A percentile compares a stretch with the other conserved stretches of the same genome.
phyloP scores from a whole-genome alignment of 2,329 filamentous ascomycete species.

The Phyllachora maydis region DNA sequence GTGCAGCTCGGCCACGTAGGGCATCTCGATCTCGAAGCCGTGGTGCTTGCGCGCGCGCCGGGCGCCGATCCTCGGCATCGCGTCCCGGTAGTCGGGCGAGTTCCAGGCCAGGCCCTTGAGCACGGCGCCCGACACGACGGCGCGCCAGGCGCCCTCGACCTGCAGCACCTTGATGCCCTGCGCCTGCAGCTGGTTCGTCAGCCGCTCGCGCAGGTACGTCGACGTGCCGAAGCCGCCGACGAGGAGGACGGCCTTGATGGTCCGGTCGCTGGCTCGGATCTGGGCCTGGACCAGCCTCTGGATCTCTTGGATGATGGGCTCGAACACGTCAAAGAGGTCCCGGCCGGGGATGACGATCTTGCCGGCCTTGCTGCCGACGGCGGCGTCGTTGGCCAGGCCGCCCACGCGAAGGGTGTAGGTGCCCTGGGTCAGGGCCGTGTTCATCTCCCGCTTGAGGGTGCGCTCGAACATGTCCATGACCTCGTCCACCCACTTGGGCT shows the following conservation, averaged over 20 bases:
- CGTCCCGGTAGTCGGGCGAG: too few species aligned
- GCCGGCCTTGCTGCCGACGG: slow-evolving; percentile 15
- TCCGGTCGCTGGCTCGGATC: slow-evolving; percentile 17
- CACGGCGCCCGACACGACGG: slow-evolving; percentile 28
- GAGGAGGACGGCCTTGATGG: slow-evolving; percentile 22
- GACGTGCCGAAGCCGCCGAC: slow-evolving; percentile 27
- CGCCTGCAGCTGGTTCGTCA: slow-evolving; percentile 13
- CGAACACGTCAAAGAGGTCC: slow-evolving; percentile 19
- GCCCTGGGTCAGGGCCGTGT: too few species aligned
- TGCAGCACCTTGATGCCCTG: slow-evolving; percentile 22
- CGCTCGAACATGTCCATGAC: slow-evolving; percentile 22
- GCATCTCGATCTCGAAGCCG: slow-evolving; percentile 13
- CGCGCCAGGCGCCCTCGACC: slow-evolving; percentile 24
- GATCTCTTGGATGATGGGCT: slow-evolving; percentile 20
- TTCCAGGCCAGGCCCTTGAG: slow-evolving; percentile 22
- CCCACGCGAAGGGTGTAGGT: slow-evolving; percentile 14
- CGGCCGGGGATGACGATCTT: slow-evolving; percentile 15
- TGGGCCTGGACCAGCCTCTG: slow-evolving; percentile 21
- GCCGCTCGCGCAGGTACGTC: slow-evolving; percentile 20
- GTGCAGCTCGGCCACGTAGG: slow-evolving; percentile 12
- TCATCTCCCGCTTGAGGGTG: too few species aligned
- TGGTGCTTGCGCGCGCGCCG: slow-evolving; percentile 22
- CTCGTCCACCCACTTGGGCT: slow-evolving; percentile 16
- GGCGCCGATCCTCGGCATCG: slow-evolving; percentile 16
- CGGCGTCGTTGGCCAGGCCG: slow-evolving; percentile 15